A percentile compares a stretch with the other conserved stretches of the same genome.
Evolutionary conservation across 2,329 filamentous ascomycete genomes (phyloP).

Genomic region (Cordyceps pruinosa): DNA sequence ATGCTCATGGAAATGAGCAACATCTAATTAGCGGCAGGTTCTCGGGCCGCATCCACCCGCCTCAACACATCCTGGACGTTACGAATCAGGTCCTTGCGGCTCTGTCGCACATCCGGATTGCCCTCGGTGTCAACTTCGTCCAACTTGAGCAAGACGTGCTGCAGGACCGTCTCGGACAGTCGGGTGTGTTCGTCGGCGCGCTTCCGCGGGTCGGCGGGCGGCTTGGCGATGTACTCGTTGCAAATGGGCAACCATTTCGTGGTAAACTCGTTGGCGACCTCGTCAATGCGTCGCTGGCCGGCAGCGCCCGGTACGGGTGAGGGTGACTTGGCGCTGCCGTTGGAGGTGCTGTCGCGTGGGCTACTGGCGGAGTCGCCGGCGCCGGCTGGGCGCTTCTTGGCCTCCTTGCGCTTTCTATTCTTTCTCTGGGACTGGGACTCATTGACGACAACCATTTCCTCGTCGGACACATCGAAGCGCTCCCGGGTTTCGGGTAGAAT

Average conservation of each 20-base stretch:
- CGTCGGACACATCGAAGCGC: conserved; percentile 33
- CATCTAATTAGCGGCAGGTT: conserved; percentile 7
- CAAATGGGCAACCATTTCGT: conserved; percentile 59
- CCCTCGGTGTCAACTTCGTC: conserved; percentile 71
- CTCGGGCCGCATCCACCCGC: conserved; percentile 48
- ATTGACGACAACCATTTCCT: conserved; percentile 39
- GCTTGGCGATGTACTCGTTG: conserved; percentile 51
- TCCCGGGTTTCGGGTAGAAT: conserved; percentile 34
- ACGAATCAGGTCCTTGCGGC: conserved; percentile 65
- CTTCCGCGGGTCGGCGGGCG: conserved; percentile 61
- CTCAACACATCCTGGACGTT: conserved; percentile 62
- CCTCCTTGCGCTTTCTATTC: conserved; percentile 35
- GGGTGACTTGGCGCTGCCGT: conserved; percentile 23
- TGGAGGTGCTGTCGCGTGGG: conserved; percentile 37
- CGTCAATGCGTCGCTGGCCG: conserved; percentile 52
- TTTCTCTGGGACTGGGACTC: conserved; percentile 32
- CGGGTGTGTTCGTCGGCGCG: conserved; percentile 67
- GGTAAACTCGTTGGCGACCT: conserved; percentile 58
- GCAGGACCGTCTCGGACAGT: conserved; percentile 68
- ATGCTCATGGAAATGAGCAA: background rate
- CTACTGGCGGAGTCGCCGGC: conserved; percentile 37
- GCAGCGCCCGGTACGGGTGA: conserved; percentile 28
- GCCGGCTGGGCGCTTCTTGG: conserved; percentile 27
- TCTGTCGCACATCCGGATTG: conserved; percentile 54
- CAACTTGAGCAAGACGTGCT: conserved; percentile 68